Evolutionary conservation across 495 filamentous ascomycete species (phyloP).

Genomic region (Hypomontagnella submonticulosa): DNA sequence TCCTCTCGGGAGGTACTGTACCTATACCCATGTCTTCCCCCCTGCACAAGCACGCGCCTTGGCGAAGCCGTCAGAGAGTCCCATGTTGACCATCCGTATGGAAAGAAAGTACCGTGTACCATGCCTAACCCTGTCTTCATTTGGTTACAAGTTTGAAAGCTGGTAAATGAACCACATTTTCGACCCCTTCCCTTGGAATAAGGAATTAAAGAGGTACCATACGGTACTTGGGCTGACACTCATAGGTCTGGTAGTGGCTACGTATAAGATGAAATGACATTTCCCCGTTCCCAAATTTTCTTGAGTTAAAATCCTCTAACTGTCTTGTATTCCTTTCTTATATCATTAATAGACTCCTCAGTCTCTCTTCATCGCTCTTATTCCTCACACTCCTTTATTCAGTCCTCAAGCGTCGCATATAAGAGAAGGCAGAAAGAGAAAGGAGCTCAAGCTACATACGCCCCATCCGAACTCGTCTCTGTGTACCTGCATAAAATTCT

Average conservation of each 20-base stretch:
- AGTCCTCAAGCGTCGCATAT: conserved; percentile 23
- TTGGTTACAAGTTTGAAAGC: conserved; percentile 40
- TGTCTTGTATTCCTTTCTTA: conserved; percentile 36
- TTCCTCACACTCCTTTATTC: conserved; percentile 20
- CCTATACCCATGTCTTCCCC: conserved; percentile 29
- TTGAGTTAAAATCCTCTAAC: conserved; percentile 38
- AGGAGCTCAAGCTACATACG: conserved; percentile 15
- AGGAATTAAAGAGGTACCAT: conserved; percentile 29
- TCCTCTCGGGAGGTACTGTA: conserved; percentile 22
- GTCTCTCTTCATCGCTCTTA: conserved; percentile 19
- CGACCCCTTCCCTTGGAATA: conserved; percentile 38
- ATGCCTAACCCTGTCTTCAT: conserved; percentile 6
- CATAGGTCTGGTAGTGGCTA: conserved; percentile 42
- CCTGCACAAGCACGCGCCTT: conserved; percentile 38
- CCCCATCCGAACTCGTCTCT: conserved; percentile 40
- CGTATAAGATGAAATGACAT: conserved; percentile 47
- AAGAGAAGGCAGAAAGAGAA: conserved; percentile 27
- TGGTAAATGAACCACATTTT: conserved; percentile 47
- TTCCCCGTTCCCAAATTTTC: conserved; percentile 43
- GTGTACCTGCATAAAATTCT: conserved; percentile 39
- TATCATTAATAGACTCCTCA: conserved; percentile 36
- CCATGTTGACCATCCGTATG: conserved; percentile 23
- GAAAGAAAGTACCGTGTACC: conserved; percentile 30
- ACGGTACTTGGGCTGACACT: conserved; percentile 38
- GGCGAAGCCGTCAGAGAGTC: conserved; percentile 35